Base-by-base conservation (phyloP, 768 basidiomycete species). In the Pholiota conissans region DNA sequence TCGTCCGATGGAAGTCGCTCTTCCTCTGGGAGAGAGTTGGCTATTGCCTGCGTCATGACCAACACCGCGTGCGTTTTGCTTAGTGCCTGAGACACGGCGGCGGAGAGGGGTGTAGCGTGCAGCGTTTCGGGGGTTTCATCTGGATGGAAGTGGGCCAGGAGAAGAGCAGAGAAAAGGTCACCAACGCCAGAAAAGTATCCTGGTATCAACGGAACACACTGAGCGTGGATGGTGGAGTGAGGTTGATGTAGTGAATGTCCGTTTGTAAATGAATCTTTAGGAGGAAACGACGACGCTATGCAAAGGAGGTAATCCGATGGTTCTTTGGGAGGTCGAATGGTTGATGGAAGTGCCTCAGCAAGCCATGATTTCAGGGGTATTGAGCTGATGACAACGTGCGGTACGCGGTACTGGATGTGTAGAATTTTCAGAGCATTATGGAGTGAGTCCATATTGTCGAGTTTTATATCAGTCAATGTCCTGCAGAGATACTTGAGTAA, bases 111-210 rank as follows among this genome's bases (percentile, higher is more conserved):
- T 2, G 79, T 68, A 10, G 61, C 51, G 22, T 52, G 48, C 30
- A 61, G 24, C 16, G 60, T 56, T 42, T 50, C 50, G 22, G 65
- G 59, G 3, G 58, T 49, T 22, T 67, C 52, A 20, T 63, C 52
- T 46, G 76, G 70, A 40, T 78, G 68, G 71, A 86, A 98, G 65
- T 95, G 89, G 0, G 86, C 95, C 3, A 96, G 79, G 26, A 95
- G 84, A 55, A 98, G 84, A 1, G 96, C 91, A 5, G 94, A 94
- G 76, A 98, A 98, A 55, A 98, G 85, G 71, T 99, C 97, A 16
- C 97, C 97, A 10, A 97, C 95, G 24, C 97, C 97, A 18, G 93
- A 90, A 71, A 95, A 98, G 75, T 98, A 97, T 10, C 95, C 95
- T 5, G 88, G 83, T 45, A 98, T 80, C 27, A 88, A 80, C 2